phyloP scores from a whole-genome alignment of 345 rosid species.

The Raphanus raphanistrum region DNA sequence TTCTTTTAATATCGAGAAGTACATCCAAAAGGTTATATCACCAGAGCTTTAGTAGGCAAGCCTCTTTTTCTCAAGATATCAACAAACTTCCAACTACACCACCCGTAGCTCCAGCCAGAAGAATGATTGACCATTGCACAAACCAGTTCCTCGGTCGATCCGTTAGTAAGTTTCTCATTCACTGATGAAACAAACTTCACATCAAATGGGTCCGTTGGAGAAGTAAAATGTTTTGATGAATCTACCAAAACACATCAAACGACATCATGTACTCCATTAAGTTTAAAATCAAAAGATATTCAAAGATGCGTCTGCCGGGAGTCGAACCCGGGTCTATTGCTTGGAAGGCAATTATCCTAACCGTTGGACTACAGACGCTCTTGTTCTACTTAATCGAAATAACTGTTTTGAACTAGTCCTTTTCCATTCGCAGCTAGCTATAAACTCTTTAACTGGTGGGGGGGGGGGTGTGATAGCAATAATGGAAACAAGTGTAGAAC shows the following conservation, averaged over 20 bases:
- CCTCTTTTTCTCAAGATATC: conserved; percentile 64
- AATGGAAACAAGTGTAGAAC: too few relatives aligned
- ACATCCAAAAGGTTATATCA: conserved; percentile 21
- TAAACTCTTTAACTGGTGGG: too few relatives aligned
- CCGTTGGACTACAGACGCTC: conserved; percentile 47
- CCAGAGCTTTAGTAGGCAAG: conserved; percentile 69
- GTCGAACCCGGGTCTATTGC: conserved; percentile 92
- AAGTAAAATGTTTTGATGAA: conserved; percentile 71
- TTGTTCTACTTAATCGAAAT: neutral
- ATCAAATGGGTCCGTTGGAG: too few relatives aligned
- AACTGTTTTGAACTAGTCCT: too few relatives aligned
- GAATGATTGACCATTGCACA: conserved; percentile 57
- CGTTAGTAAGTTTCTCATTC: conserved; percentile 54
- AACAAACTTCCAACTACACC: conserved; percentile 88
- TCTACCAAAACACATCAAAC: conserved; percentile 50
- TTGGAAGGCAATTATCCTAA: conserved; percentile 90
- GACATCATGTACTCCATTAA: neutral
- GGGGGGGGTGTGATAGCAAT: too few relatives aligned
- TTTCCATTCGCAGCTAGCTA: too few relatives aligned
- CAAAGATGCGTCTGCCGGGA: conserved; percentile 66
- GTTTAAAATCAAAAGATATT: neutral
- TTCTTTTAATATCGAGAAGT: neutral
- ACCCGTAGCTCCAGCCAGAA: conserved; percentile 93
- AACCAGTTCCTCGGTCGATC: conserved; percentile 45
- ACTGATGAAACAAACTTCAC: too few relatives aligned